Base-by-base conservation (phyloP, 495 filamentous ascomycete genomes). In the Aspergillus baeticus region DNA sequence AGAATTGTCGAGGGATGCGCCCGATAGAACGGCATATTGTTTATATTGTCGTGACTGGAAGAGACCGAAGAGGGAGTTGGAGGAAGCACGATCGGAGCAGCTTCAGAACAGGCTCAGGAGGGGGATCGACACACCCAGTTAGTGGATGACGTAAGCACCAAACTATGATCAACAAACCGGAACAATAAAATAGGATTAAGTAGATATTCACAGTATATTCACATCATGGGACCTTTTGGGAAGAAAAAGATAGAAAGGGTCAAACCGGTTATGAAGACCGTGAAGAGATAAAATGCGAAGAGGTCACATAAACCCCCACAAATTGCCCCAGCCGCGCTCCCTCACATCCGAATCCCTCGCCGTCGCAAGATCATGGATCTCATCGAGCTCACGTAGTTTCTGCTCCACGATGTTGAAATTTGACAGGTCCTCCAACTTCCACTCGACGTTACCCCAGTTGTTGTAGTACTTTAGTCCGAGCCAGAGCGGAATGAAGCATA, bases 401-500 rank as follows among this genome's bases (percentile, higher is more conserved):
- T 39, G 10, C 14, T 47, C 47, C 6, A 63, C 61, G 31, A 39
- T 37, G 7, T 34, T 34, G 15, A 63, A 49, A 37, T 66, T 61
- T 0, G 67, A 68, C 35, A 71, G 52, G 33, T 73, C 65, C 10
- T 71, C 65, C 3, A 68, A 51, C 11, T 61, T 55, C 63, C 67
- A 69, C n/a, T 59, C 54, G 2, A 67, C 42, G 34, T 54, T 57
- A 3, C 54, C 47, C 57, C 57, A 63, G 21, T 54, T 51, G 21
- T 44, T 60, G 37, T 65, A 56, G 41, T 62, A 54, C 39, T 74
- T 74, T 0, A 74, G 58, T 2, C 52, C 20, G n/a, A 65, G 53
- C 64, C 66, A 74, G 2, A 74, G 49, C 3, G 53, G 56, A 29
- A 67, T n/a, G 51, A 72, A 72, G 10, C 64, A 61, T 22, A 69